A percentile compares a stretch with the other conserved stretches of the same genome.
Conservation (phyloP, 1,139 yeast species). For the Geotrichum klebahnii region DNA sequence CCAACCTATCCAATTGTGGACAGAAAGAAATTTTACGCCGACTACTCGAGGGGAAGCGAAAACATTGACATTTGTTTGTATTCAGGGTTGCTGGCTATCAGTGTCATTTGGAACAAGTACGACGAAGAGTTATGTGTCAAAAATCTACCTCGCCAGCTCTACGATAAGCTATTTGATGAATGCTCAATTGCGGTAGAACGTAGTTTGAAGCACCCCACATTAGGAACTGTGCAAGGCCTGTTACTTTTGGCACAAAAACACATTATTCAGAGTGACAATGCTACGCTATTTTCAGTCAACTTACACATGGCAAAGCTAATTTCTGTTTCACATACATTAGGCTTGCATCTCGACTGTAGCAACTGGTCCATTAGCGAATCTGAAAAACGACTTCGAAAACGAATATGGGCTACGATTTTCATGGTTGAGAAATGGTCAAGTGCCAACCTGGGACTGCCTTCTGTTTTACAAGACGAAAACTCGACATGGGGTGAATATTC, state of each 20-base stretch:
- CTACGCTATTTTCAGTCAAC: conserved; percentile 35
- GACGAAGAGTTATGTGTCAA: conserved; percentile 37
- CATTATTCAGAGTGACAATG: conserved; percentile 36
- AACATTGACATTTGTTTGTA: conserved; percentile 37
- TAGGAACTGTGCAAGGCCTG: conserved; percentile 46
- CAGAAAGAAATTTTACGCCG: conserved; percentile 35
- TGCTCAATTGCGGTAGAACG: conserved; percentile 37
- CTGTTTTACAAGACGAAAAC: conserved; percentile 29
- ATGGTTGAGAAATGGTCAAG: conserved; percentile 40
- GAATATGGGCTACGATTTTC: conserved; percentile 39
- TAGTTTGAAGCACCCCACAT: conserved; percentile 39
- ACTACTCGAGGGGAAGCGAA: conserved; percentile 34
- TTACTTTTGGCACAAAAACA: conserved; percentile 39
- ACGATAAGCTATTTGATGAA: conserved; percentile 34
- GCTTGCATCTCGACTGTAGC: conserved; percentile 38
- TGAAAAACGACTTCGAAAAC: conserved; percentile 34
- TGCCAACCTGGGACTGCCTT: conserved; percentile 37
- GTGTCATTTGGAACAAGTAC: conserved; percentile 42
- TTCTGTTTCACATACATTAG: conserved; percentile 37
- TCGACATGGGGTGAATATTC: conserved; percentile 31
- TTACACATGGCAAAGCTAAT: conserved; percentile 36
- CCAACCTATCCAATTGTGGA: conserved; percentile 41
- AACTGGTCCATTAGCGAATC: conserved; percentile 37
- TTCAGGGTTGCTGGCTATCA: conserved; percentile 39
- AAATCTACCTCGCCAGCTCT: conserved; percentile 35